Evolutionary conservation across 164 flowering plant species (phyloP).

Genomic region (Echeveria elegans): DNA sequence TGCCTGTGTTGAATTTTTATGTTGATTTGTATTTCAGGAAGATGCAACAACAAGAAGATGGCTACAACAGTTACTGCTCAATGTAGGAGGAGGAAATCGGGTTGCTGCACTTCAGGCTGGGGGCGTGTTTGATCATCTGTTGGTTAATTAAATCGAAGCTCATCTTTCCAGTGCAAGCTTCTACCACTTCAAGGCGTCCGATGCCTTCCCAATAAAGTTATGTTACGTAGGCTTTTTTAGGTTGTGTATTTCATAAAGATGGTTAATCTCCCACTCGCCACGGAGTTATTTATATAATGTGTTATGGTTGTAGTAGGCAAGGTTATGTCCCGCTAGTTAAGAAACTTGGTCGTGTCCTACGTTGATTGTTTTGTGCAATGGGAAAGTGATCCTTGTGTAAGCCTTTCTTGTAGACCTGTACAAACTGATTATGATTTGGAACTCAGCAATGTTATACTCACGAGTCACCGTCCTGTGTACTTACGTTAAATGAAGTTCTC

Average conservation of each 20-base stretch:
- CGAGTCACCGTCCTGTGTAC: too few relatives aligned
- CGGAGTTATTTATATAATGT: background rate
- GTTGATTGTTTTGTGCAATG: background rate
- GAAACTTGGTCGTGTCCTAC: background rate
- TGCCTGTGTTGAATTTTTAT: background rate
- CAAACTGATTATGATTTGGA: background rate
- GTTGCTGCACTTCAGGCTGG: conserved; percentile 44
- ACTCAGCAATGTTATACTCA: background rate
- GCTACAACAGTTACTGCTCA: conserved; percentile 59
- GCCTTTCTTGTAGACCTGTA: background rate
- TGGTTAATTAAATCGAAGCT: conserved; percentile 13
- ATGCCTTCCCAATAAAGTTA: background rate
- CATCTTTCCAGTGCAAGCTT: background rate
- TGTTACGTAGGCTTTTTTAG: background rate
- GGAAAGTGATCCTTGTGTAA: background rate
- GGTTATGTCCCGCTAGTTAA: background rate
- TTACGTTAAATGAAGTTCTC: too few relatives aligned
- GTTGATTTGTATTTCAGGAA: conserved; percentile 34
- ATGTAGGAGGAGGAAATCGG: conserved; percentile 41
- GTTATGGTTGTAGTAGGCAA: background rate
- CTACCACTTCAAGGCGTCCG: background rate
- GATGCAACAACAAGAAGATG: conserved; percentile 65
- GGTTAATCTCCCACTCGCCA: background rate
- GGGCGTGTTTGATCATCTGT: conserved; percentile 54
- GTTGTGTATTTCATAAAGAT: background rate